Evolutionary conservation across 2,329 filamentous ascomycete species (phyloP).

Genomic region (Talaromyces sp.): DNA sequence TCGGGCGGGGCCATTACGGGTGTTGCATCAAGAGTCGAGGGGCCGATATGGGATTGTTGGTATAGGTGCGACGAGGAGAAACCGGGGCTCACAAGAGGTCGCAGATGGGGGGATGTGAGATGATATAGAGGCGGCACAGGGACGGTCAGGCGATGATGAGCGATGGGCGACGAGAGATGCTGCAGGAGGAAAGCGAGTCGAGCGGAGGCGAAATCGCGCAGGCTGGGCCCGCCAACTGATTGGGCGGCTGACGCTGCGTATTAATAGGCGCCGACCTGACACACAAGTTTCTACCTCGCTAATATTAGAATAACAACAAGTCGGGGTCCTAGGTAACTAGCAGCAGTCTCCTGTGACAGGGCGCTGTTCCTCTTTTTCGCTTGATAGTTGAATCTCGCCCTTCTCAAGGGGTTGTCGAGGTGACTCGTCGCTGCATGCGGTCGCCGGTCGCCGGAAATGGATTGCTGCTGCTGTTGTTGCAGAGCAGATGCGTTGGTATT

Average conservation of each 20-base stretch:
- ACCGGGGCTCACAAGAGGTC: neutral
- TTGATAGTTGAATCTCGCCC: neutral
- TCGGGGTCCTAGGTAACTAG: neutral
- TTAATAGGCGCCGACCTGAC: neutral
- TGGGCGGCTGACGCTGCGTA: neutral
- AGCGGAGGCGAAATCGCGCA: neutral
- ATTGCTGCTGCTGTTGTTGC: neutral
- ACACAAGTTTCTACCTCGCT: neutral
- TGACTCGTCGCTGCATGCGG: neutral
- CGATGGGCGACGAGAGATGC: neutral
- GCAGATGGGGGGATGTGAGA: neutral
- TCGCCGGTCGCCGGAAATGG: neutral
- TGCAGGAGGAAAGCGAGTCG: neutral
- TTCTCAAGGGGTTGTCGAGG: neutral
- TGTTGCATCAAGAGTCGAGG: conserved; percentile 11
- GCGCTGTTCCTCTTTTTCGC: neutral
- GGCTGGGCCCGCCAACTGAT: neutral
- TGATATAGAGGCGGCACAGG: neutral
- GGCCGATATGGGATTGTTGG: neutral
- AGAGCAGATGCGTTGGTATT: neutral
- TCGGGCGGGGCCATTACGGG: conserved; percentile 13
- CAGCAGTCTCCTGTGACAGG: neutral
- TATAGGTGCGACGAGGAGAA: neutral
- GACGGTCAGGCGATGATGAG: neutral
- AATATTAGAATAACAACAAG: neutral